A percentile compares a stretch with the other conserved stretches of the same genome.
These are phyloP conservation scores for Trichoderma koningii DNA, from an alignment of 2,329 filamentous ascomycete species.

Conservation along the genomic window DNA sequence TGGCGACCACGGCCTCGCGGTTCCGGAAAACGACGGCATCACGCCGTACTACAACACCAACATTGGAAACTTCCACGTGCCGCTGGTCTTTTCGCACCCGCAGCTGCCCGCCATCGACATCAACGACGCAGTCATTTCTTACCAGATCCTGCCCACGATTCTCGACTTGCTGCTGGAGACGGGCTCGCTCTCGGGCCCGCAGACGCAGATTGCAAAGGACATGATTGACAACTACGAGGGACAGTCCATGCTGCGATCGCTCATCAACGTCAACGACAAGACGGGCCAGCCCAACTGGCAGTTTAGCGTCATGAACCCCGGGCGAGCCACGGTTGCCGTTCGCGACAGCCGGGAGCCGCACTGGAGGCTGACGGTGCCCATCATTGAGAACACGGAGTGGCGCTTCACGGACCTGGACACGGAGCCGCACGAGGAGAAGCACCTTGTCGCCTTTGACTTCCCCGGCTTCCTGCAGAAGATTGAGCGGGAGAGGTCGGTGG, in stretches of 20 bases:
- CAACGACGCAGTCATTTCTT: constrained; percentile 38
- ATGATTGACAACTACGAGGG: constrained; percentile 35
- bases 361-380: constrained; percentile 35
- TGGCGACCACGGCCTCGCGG: constrained; percentile 40
- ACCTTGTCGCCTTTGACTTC: constrained; percentile 31
- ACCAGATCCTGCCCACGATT: constrained; percentile 40
- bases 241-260: constrained; percentile 34
- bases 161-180: constrained; percentile 40
- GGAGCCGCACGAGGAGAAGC: constrained; percentile 32
- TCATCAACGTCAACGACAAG: constrained; percentile 23
- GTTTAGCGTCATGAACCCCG: constrained; percentile 36
- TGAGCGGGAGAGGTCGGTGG: constrained; percentile 26
- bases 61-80: constrained; percentile 40
- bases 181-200: constrained; percentile 33
- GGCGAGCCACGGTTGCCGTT: constrained; percentile 34
- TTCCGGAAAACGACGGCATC: constrained; percentile 37
- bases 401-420: constrained; percentile 32
- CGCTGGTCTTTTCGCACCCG: constrained; percentile 39
- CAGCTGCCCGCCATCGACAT: constrained; percentile 39
- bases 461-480: constrained; percentile 27
- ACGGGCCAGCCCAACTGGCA: constrained; percentile 33
- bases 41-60: constrained; percentile 40
- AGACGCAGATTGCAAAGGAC: constrained; percentile 29
- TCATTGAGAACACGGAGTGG: constrained; percentile 35
- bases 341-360: constrained; percentile 32